Conservation (phyloP, 2,329 filamentous ascomycete species). For the Cordyceps javanica region DNA sequence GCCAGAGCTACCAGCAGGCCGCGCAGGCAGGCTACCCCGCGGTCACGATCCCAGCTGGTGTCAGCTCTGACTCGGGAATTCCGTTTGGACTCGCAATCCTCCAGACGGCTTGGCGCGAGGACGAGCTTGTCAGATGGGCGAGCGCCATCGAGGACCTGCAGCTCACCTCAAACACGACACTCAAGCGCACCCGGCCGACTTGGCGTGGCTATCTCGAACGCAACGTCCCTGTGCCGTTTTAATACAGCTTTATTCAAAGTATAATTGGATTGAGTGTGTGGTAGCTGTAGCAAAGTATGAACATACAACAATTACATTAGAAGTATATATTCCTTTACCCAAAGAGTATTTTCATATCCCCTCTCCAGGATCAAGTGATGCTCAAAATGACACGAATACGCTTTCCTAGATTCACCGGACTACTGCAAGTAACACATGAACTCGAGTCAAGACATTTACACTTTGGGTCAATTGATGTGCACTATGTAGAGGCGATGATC, state of each 20-base stretch:
- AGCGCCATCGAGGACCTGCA: slow-evolving; percentile 56
- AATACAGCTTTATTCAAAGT: not conserved
- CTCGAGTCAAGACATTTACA: not conserved
- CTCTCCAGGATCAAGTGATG: no score
- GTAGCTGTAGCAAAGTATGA: no score
- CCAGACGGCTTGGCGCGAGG: slow-evolving; percentile 53
- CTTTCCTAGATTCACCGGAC: no score
- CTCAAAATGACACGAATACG: no score
- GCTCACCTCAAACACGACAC: slow-evolving; percentile 32
- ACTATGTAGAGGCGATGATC: no score
- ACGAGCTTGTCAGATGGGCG: slow-evolving; percentile 47
- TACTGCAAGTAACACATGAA: no score
- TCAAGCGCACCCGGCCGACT: slow-evolving; percentile 42
- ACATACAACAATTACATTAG: no score
- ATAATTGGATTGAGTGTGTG: no score
- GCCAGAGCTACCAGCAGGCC: slow-evolving; percentile 61
- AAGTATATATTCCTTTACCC: no score
- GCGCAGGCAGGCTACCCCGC: slow-evolving; percentile 73
- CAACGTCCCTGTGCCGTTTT: slow-evolving; percentile 36
- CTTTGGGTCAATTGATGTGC: no score
- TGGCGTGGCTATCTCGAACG: slow-evolving; percentile 46
- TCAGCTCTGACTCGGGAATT: slow-evolving; percentile 49
- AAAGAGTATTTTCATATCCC: no score
- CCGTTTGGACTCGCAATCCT: slow-evolving; percentile 53
- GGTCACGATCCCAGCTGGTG: slow-evolving; percentile 60